These are phyloP conservation scores for Aspergillus wentii DNA, from an alignment of 495 filamentous ascomycete species.

Conservation along the genomic window DNA sequence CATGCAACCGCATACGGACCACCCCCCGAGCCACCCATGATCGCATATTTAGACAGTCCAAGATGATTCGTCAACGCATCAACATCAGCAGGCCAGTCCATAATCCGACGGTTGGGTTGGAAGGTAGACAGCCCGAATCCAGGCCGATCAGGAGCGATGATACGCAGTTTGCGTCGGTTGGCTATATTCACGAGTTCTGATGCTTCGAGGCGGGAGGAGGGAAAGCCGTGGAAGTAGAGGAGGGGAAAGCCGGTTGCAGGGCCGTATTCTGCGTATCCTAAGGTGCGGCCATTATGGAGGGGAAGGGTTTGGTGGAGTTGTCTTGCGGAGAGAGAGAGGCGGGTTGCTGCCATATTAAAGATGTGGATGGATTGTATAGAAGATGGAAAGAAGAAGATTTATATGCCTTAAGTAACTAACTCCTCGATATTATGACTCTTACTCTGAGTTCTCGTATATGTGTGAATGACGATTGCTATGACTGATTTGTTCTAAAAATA, in stretches of 20 bases:
- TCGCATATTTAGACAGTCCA: conserved; percentile 25
- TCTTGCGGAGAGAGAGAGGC: too few species aligned
- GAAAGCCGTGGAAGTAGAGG: conserved; percentile 43
- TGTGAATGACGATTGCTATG: too few species aligned
- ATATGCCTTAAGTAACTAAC: too few species aligned
- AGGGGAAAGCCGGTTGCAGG: conserved; percentile 18
- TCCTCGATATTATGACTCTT: too few species aligned
- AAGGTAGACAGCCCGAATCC: conserved; percentile 39
- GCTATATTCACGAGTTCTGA: conserved; percentile 17
- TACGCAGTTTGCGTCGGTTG: conserved; percentile 20
- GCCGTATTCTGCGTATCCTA: conserved; percentile 41
- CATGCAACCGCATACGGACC: conserved; percentile 45
- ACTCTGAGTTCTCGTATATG: too few species aligned
- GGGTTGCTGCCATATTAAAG: too few species aligned
- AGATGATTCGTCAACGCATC: conserved; percentile 29
- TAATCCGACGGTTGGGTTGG: conserved; percentile 27
- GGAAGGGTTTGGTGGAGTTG: conserved; percentile 20
- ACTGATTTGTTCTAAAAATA: too few species aligned
- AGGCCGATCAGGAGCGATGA: conserved; percentile 38
- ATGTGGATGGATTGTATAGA: too few species aligned
- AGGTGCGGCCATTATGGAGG: conserved; percentile 31
- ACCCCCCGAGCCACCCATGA: conserved; percentile 44
- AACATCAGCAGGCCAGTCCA: conserved; percentile 39
- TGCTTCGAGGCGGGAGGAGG: conserved; percentile 39
- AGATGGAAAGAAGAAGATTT: too few species aligned